Evolutionary conservation across 768 basidiomycete genomes (phyloP).

Genomic region (Tulasnella sp.): DNA sequence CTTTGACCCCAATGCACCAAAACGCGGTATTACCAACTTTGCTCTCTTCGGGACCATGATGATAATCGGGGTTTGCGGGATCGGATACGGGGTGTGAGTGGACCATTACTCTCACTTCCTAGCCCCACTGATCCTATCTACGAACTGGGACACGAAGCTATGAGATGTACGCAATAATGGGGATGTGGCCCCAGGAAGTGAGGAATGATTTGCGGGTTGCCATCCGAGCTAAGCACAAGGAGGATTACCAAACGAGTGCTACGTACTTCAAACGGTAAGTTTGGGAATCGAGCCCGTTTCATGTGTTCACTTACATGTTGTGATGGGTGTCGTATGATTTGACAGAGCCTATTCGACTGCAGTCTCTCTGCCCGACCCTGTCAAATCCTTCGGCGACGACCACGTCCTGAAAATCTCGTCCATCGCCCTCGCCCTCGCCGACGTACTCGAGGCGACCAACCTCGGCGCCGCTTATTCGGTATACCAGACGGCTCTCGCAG

Average conservation of each 20-base stretch:
- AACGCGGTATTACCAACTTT: neutral
- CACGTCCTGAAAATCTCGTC: neutral
- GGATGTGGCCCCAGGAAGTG: conserved; percentile 1
- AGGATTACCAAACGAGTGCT: neutral
- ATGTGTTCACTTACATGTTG: neutral
- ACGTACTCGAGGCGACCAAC: neutral
- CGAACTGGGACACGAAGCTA: neutral
- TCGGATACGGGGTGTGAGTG: conserved; percentile 12
- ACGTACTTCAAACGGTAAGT: neutral
- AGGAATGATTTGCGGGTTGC: conserved; percentile 7
- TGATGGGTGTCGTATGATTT: neutral
- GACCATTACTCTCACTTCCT: neutral
- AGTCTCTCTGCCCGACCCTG: neutral
- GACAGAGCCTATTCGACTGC: conserved; percentile 2
- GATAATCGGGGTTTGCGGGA: neutral
- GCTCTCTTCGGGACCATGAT: neutral
- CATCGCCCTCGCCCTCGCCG: conserved; percentile 1
- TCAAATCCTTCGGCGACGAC: neutral
- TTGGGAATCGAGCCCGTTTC: neutral
- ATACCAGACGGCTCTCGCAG: neutral
- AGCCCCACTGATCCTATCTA: neutral
- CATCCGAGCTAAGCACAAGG: conserved; percentile 3
- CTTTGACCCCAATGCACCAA: neutral
- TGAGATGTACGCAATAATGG: conserved; percentile 4
- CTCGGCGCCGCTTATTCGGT: neutral